Evolutionary conservation across 305 asterid species (phyloP), one percentile per base, ranked within the genome.

Genomic region (Fraxinus xanthoxyloides): DNA sequence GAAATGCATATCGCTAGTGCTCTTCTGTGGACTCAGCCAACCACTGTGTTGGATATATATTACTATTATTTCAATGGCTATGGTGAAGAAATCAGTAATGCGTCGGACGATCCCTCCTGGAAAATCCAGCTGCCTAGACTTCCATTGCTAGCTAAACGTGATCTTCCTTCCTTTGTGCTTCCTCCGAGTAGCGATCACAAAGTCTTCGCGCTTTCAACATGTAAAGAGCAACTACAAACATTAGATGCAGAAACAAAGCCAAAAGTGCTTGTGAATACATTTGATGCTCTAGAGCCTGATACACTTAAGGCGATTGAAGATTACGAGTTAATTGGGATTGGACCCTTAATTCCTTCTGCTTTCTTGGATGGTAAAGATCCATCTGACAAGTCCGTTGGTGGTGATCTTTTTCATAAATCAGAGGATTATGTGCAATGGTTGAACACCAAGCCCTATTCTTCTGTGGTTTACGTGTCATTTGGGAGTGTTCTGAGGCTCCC

Each of bases 1-100:
- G 89, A 77, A 3, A 15, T 79, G 32, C 69, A 86, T 74, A 54
- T 90, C 36, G 90, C 90, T 7, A 67, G 83, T 10, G 88, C 90
- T 0, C 87, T 92, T 5, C 87, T 92, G 23, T 92, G 96, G 94
- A 82, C 85, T 36, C 91, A 90, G 80, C 91, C 93, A 0, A 93
- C 93, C 54, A 78, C 90, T 8, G 90, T 91, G 19, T 78, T 91
- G 24, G 82, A 85, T 24, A 81, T 90, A n/a, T 89, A 84, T 77
- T 84, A 89, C 77, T 84, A 83, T 79, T 91, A 90, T 76, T 90
- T 90, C 88, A 81, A 92, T 67, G 97, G 93, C 21, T 84, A 77
- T 28, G 80, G 61, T 12, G 90, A 86, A 23, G 87, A 79, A 38
- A 86, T 91, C 26, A 77, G 26, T n/a, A 40, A 73, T 13, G 63